These are phyloP conservation scores for Coprinellus aureogranulatus DNA, from an alignment of 768 basidiomycete species.

Conservation along the genomic window DNA sequence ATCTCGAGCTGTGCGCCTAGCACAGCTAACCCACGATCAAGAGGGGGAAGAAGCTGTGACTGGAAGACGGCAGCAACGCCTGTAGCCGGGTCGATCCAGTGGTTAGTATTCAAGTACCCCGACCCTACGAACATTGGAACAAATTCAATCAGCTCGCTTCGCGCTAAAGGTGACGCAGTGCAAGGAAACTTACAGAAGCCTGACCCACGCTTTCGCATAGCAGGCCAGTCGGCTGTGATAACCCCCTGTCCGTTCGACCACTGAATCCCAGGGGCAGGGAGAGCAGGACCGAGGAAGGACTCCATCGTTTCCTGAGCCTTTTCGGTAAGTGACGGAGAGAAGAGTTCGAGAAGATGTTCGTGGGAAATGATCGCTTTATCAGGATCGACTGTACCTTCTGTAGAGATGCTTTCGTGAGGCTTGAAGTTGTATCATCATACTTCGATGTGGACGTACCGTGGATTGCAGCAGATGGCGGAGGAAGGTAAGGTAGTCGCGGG, in stretches of 20 bases:
- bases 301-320: slow-evolving; percentile 14
- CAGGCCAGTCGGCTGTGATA: slow-evolving; percentile 24
- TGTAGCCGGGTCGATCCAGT: slow-evolving; percentile 22
- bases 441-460: slow-evolving; percentile 26
- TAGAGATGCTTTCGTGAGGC: no score
- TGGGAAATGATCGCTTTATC: neutral
- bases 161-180: no score
- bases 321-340: neutral
- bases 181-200: slow-evolving; percentile 24
- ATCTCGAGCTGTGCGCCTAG: slow-evolving; percentile 17
- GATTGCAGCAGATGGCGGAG: slow-evolving; percentile 33
- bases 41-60: slow-evolving; percentile 16
- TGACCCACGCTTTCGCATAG: slow-evolving; percentile 26
- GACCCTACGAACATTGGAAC: neutral
- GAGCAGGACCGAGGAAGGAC: slow-evolving; percentile 26
- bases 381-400: neutral
- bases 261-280: slow-evolving; percentile 20
- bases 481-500: slow-evolving; percentile 29
- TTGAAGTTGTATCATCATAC: no score
- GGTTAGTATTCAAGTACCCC: slow-evolving; percentile 13
- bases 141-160: no score
- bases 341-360: neutral
- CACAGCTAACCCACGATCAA: slow-evolving; percentile 7
- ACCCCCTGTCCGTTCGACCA: slow-evolving; percentile 30
- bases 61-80: slow-evolving; percentile 23